Evolutionary conservation across 1,139 yeast genomes (phyloP), one percentile per base, ranked within the genome.

Genomic region (Yamadazyma blattariae): DNA sequence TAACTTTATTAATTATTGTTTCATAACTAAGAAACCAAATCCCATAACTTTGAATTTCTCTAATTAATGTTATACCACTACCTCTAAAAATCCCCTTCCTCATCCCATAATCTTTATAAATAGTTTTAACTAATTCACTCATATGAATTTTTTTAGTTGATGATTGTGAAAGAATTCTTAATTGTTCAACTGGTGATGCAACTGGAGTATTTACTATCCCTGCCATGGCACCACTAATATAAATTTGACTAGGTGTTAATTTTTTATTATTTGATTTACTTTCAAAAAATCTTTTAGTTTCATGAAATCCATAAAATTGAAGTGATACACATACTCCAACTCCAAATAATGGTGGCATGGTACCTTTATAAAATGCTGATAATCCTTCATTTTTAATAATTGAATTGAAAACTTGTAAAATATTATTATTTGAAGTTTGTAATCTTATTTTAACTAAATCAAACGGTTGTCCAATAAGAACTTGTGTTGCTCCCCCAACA

Each of bases 1-100:
- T 57, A 14, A 77, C 63, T 35, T 57, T 54, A 33, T 63, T 64
- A 50, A 84, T 77, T 36, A 84, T 58, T 28, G 65, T 68, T 52
- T 85, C 95, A 54, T 81, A 85, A 0, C 89, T 69, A 41, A 82
- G 59, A 47, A 85, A 85, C 94, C 94, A 85, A 12, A 82, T 79
- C 12, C 95, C 95, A 49, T 84, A 84, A 0, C 92, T 90, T 52
- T 85, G 94, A 8, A 79, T 67, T 51, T 85, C 95, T 45, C 94
- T 67, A 4, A 76, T 35, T 2, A 81, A 50, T 0, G 94, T 84
- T 35, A 84, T 71, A 6, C 67, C 59, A 20, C 67, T 62, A 0
- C 90, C 90, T 39, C 90, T 61, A 48, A 71, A 81, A 2, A 82
- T 49, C 0, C 86, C 88, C 8, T 48, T 48, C 19, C 19, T 17